phyloP scores from a whole-genome alignment of 2,329 filamentous ascomycete genomes.

The Phyllosticta citribraziliensis region DNA sequence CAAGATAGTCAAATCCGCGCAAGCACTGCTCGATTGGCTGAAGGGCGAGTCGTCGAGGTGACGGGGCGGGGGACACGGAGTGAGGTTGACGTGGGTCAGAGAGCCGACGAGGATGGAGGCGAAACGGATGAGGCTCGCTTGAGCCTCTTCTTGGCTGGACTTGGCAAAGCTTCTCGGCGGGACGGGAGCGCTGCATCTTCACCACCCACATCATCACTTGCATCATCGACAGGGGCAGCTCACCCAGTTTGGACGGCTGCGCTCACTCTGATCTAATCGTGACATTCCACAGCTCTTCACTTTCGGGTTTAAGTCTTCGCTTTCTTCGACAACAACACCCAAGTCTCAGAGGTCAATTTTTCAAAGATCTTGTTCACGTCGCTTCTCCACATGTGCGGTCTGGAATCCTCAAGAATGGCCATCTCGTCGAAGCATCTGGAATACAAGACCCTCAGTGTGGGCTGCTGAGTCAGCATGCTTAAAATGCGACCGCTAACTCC shows the following conservation, averaged over 20 bases:
- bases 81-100: conserved; percentile 1
- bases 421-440: not conserved
- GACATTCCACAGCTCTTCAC: too few species aligned
- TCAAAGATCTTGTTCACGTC: too few species aligned
- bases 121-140: not conserved
- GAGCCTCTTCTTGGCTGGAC: not conserved
- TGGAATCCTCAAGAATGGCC: too few species aligned
- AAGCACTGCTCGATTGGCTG: conserved; percentile 11
- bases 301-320: too few species aligned
- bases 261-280: too few species aligned
- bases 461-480: not conserved
- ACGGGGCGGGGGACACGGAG: conserved; percentile 10
- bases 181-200: not conserved
- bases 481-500: not conserved
- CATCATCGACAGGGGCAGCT: not conserved
- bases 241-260: too few species aligned
- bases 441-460: not conserved
- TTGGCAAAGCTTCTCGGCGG: not conserved
- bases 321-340: too few species aligned
- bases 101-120: not conserved
- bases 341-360: too few species aligned
- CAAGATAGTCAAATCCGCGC: conserved; percentile 11
- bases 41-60: conserved; percentile 9
- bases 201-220: not conserved
- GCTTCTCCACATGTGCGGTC: too few species aligned